Conservation (phyloP, 176 grass and related monocot genomes). For the Puccinellia tenuiflora region DNA sequence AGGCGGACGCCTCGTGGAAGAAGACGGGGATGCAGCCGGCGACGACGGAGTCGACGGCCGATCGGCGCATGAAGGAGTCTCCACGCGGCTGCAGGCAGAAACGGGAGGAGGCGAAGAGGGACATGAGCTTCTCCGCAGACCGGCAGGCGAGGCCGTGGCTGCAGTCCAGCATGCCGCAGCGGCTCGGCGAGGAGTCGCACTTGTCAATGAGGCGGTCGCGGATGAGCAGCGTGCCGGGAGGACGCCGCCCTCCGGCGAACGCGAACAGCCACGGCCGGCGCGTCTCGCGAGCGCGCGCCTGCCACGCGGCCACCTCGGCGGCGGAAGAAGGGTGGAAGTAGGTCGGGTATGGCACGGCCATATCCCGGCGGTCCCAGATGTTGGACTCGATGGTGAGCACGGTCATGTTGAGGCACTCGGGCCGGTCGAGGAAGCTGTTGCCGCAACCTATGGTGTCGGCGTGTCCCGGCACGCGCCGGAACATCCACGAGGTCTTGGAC, state of each 20-base stretch:
- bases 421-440: constrained; percentile 40
- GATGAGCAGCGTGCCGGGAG: constrained; percentile 6
- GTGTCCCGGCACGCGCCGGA: constrained; percentile 10
- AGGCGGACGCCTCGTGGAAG: constrained; percentile 39
- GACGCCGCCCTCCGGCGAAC: constrained; percentile 44
- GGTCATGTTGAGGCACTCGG: constrained; percentile 48
- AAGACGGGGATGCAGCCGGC: constrained; percentile 62
- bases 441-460: constrained; percentile 32
- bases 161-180: constrained; percentile 48
- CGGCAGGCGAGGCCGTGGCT: constrained; percentile 20
- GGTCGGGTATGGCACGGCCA: constrained; percentile 64
- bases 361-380: constrained; percentile 27
- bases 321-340: constrained; percentile 63
- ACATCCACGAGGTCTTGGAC: constrained; percentile 52
- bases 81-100: constrained; percentile 69
- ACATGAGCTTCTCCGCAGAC: constrained; percentile 27
- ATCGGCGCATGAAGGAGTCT: constrained; percentile 56
- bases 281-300: constrained; percentile 15
- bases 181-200: constrained; percentile 15
- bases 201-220: constrained; percentile 43
- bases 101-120: constrained; percentile 35
- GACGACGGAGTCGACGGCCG: constrained; percentile 46
- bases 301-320: constrained; percentile 40
- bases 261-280: constrained; percentile 40
- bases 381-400: constrained; percentile 50